Evolutionary conservation across 1,284 basidiomycete genomes (phyloP).

Genomic region (Leucoagaricus sp.): DNA sequence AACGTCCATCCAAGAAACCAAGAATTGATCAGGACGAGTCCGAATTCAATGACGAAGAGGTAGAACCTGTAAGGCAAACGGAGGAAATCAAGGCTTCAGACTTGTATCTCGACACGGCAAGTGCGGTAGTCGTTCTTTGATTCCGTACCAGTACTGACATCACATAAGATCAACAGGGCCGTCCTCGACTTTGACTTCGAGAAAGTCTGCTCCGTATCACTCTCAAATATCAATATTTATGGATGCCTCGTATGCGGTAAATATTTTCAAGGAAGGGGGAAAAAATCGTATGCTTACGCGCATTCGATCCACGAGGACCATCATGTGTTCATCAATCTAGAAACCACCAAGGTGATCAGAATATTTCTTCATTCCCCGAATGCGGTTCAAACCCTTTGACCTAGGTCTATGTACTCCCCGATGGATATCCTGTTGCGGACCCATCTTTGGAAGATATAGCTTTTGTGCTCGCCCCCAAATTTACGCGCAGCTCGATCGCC

Average conservation of each 20-base stretch:
- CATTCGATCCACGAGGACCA: constrained; percentile 98
- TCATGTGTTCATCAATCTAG: constrained; percentile 96
- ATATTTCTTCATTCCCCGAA: neutral
- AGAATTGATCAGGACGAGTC: constrained; percentile 30
- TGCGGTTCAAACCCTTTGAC: constrained; percentile 20
- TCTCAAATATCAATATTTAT: constrained; percentile 97
- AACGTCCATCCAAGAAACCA: constrained; percentile 46
- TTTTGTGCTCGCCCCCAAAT: constrained; percentile 86
- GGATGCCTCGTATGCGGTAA: constrained; percentile 98
- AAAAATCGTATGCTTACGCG: constrained; percentile 91
- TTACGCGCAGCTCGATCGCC: constrained; percentile 55
- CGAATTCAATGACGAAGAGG: constrained; percentile 47
- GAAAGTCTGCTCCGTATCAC: constrained; percentile 95
- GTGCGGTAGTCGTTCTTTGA: constrained; percentile 29
- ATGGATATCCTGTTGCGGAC: constrained; percentile 94
- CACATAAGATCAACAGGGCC: constrained; percentile 77
- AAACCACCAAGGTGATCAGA: constrained; percentile 78
- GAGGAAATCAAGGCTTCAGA: constrained; percentile 69
- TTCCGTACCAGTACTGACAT: constrained; percentile 13
- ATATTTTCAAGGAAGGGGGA: constrained; percentile 97
- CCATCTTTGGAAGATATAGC: constrained; percentile 95
- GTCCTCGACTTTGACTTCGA: constrained; percentile 99
- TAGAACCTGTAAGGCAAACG: constrained; percentile 33
- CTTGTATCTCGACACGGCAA: constrained; percentile 94
- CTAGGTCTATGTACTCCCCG: constrained; percentile 97